Percentiles rank a stretch among this genome's conserved stretches.
These are phyloP conservation scores for Fremontodendron californicum DNA, from an alignment of 345 rosid genomes.

Conservation along the genomic window DNA sequence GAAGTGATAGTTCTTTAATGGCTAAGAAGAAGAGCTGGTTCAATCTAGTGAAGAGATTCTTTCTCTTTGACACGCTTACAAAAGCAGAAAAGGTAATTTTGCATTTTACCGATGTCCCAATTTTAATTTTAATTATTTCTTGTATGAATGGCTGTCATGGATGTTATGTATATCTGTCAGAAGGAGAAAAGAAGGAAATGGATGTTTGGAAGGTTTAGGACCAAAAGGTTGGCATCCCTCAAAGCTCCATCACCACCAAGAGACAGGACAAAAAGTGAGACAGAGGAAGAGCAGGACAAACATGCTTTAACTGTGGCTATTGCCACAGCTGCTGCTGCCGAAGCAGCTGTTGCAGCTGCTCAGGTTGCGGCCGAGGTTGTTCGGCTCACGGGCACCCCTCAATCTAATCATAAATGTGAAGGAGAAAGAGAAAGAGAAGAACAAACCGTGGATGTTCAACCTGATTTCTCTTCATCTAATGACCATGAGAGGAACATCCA, in stretches of 20 bases:
- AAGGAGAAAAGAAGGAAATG: slow-evolving; percentile 68
- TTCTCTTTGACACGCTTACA: slow-evolving; percentile 44
- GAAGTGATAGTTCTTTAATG: slow-evolving; percentile 45
- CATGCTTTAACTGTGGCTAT: slow-evolving; percentile 43
- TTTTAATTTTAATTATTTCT: neutral
- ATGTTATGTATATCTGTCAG: slow-evolving; percentile 19
- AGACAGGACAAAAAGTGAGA: slow-evolving; percentile 14
- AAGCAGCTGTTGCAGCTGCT: slow-evolving; percentile 55
- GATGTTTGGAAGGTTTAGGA: slow-evolving; percentile 55
- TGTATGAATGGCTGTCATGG: neutral
- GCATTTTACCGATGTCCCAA: neutral
- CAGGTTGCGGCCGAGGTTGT: slow-evolving; percentile 50
- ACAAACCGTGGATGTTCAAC: slow-evolving; percentile 16
- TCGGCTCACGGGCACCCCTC: slow-evolving; percentile 34
- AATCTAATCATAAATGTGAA: slow-evolving; percentile 23
- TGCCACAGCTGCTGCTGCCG: slow-evolving; percentile 55
- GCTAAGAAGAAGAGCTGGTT: slow-evolving; percentile 73
- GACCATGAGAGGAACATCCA: slow-evolving; percentile 25
- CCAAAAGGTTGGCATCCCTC: slow-evolving; percentile 48
- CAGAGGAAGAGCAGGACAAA: slow-evolving; percentile 40
- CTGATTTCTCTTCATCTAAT: neutral
- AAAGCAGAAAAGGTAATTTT: slow-evolving; percentile 57
- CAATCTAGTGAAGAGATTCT: slow-evolving; percentile 59
- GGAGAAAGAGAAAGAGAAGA: slow-evolving; percentile 26
- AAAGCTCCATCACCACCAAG: slow-evolving; percentile 40